These are phyloP conservation scores for Phoma sp. DNA, from an alignment of 2,329 filamentous ascomycete genomes.

Conservation along the genomic window DNA sequence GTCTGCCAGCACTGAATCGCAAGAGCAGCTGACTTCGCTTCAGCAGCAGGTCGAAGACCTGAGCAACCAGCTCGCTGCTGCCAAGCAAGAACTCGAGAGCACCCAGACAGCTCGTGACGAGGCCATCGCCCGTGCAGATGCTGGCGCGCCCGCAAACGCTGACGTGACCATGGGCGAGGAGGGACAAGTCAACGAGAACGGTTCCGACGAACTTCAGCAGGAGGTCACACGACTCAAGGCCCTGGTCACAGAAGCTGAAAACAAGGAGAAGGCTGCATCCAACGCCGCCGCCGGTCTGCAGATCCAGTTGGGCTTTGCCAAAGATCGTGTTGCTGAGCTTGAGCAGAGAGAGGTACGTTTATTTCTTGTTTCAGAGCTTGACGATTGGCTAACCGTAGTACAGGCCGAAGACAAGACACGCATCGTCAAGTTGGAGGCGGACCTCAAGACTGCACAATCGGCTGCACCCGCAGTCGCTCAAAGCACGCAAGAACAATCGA, in stretches of 20 bases:
- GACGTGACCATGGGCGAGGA: constrained; percentile 53
- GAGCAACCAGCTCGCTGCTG: constrained; percentile 25
- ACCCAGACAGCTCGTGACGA: constrained; percentile 70
- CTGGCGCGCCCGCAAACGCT: constrained; percentile 47
- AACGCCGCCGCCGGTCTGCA: constrained; percentile 44
- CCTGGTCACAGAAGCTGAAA: constrained; percentile 37
- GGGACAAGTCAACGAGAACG: constrained; percentile 51
- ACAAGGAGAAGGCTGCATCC: constrained; percentile 47
- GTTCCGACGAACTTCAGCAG: constrained; percentile 28
- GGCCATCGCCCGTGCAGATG: constrained; percentile 56
- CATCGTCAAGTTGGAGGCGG: constrained; percentile 42
- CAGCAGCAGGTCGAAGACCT: constrained; percentile 32
- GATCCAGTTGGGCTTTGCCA: constrained; percentile 56
- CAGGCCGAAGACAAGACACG: constrained; percentile 50
- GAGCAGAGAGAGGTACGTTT: constrained; percentile 62
- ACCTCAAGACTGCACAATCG: constrained; percentile 39
- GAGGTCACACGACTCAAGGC: constrained; percentile 47
- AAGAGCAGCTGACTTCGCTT: constrained; percentile 68
- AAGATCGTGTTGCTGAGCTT: constrained; percentile 67
- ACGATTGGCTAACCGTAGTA: constrained; percentile 18
- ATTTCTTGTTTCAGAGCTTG: background rate
- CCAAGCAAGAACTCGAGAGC: constrained; percentile 59
- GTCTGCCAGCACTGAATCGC: constrained; percentile 21
- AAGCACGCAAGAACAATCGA: constrained; percentile 18
- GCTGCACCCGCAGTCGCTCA: constrained; percentile 22